phyloP scores from a whole-genome alignment of 306 rosid genomes.

The Lotus japonicus region DNA sequence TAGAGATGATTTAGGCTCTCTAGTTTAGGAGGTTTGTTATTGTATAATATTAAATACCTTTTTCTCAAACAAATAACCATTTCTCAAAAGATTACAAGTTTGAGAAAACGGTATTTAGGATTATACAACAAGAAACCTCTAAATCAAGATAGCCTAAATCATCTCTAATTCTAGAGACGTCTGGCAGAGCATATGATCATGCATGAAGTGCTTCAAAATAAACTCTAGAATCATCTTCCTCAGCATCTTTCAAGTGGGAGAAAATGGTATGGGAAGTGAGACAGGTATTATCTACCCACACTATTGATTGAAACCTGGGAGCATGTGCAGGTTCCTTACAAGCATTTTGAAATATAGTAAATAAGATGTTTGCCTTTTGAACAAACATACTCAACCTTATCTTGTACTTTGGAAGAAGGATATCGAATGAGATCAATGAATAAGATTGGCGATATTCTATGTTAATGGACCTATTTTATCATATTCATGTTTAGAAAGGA shows the following conservation, averaged over 20 bases:
- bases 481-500: too few relatives aligned
- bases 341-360: constrained; percentile 31
- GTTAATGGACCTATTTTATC: too few relatives aligned
- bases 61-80: too few relatives aligned
- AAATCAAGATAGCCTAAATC: too few relatives aligned
- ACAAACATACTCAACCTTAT: constrained; percentile 27
- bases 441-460: background rate
- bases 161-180: too few relatives aligned
- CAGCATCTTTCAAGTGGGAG: constrained; percentile 34
- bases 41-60: too few relatives aligned
- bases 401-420: constrained; percentile 15
- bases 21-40: constrained; percentile 45
- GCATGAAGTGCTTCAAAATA: constrained; percentile 20
- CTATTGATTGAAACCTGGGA: constrained; percentile 37
- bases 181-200: too few relatives aligned
- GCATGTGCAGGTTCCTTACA: constrained; percentile 26
- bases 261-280: constrained; percentile 28
- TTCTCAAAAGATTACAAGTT: too few relatives aligned
- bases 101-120: too few relatives aligned
- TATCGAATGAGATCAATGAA: background rate
- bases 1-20: too few relatives aligned
- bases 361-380: constrained; percentile 5
- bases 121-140: constrained; percentile 42
- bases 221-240: constrained; percentile 45
- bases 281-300: too few relatives aligned